Percentiles rank a stretch among this genome's conserved stretches.
Evolutionary conservation across 345 rosid genomes (phyloP).

Genomic region (Populus deltoides): DNA sequence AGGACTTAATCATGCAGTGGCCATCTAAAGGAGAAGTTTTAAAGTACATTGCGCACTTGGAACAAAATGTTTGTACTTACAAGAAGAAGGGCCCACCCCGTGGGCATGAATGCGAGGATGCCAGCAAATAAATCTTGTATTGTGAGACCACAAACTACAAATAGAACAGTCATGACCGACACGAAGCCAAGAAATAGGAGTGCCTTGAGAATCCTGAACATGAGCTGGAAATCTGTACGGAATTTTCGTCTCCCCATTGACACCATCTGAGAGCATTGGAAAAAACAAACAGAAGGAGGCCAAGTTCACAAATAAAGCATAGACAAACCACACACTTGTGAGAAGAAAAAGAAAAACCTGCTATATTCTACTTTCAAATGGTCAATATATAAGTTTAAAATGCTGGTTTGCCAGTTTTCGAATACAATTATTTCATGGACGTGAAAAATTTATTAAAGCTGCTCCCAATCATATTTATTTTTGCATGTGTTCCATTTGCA

Average conservation of each 20-base stretch:
- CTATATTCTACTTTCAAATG: background rate
- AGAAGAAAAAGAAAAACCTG: background rate
- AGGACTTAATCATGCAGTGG: background rate
- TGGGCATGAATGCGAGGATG: slow-evolving; percentile 72
- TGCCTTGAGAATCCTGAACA: slow-evolving; percentile 94
- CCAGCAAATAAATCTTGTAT: slow-evolving; percentile 70
- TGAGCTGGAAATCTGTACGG: slow-evolving; percentile 75
- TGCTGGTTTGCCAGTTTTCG: background rate
- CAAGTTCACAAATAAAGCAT: background rate
- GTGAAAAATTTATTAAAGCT: background rate
- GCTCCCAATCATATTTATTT: background rate
- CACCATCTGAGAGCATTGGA: slow-evolving; percentile 52
- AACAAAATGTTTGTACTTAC: slow-evolving; percentile 44
- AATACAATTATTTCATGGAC: background rate
- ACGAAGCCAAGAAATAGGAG: slow-evolving; percentile 81
- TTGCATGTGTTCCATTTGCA: background rate
- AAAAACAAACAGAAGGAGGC: background rate
- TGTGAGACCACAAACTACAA: slow-evolving; percentile 64
- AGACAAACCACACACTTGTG: background rate
- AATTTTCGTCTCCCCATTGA: slow-evolving; percentile 81
- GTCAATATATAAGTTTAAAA: background rate
- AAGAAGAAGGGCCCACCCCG: slow-evolving; percentile 90
- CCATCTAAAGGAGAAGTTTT: background rate
- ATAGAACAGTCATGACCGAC: slow-evolving; percentile 80
- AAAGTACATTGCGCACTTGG: background rate